Percentiles rank a stretch among this genome's conserved stretches.
Evolutionary conservation across 768 basidiomycete genomes (phyloP).

Genomic region (Phanerodontia chrysosporium): DNA sequence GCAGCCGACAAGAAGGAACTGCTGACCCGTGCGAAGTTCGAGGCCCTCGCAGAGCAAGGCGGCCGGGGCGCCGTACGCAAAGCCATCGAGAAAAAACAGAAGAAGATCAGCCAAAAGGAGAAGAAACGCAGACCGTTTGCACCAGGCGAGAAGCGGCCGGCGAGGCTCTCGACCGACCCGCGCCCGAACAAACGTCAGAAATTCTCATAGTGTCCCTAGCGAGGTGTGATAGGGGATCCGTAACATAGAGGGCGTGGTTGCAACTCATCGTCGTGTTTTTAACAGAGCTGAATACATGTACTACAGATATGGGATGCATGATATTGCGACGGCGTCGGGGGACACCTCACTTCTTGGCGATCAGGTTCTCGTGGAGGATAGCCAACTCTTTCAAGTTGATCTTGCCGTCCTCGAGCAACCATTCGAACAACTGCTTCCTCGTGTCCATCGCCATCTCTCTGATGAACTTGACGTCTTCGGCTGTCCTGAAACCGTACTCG

Average conservation of each 20-base stretch:
- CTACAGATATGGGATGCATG: background rate
- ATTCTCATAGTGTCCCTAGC: constrained; percentile 7
- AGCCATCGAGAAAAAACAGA: constrained; percentile 85
- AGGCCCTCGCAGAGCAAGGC: constrained; percentile 70
- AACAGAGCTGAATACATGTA: background rate
- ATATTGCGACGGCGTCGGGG: background rate
- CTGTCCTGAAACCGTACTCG: background rate
- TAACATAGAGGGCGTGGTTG: background rate
- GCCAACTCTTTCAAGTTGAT: background rate
- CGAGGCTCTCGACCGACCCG: constrained; percentile 8
- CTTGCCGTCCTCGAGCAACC: background rate
- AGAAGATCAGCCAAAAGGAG: constrained; percentile 84
- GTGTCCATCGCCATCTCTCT: background rate
- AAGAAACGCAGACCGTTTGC: constrained; percentile 77
- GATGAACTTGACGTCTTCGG: background rate
- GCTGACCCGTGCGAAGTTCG: constrained; percentile 70
- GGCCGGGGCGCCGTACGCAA: constrained; percentile 82
- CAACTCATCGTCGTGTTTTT: background rate
- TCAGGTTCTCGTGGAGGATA: background rate
- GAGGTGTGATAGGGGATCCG: background rate
- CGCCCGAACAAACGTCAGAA: constrained; percentile 20
- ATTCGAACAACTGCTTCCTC: background rate
- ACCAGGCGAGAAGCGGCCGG: constrained; percentile 11
- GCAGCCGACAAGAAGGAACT: constrained; percentile 77
- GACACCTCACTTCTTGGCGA: background rate